Evolutionary conservation across 345 rosid species (phyloP).

Genomic region (Pugionium cornutum): DNA sequence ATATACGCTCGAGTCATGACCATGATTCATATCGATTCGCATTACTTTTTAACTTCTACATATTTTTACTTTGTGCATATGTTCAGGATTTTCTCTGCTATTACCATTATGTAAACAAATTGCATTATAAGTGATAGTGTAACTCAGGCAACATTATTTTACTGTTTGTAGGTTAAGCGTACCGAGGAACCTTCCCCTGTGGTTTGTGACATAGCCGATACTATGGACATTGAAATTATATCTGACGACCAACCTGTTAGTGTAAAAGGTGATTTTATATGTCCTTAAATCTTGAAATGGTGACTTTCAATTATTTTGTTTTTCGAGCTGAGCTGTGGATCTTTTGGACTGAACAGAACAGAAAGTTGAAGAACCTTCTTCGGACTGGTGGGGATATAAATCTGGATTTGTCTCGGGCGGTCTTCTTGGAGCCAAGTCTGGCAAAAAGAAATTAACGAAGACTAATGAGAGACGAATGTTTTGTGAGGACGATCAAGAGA

Average conservation of each 20-base stretch:
- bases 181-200: constrained; percentile 52
- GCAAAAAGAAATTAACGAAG: constrained; percentile 48
- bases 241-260: constrained; percentile 41
- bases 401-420: constrained; percentile 88
- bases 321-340: constrained; percentile 1
- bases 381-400: constrained; percentile 89
- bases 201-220: constrained; percentile 37
- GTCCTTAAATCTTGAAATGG: neutral
- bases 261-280: constrained; percentile 47
- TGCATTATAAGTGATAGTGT: too few species aligned
- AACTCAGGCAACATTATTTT: neutral
- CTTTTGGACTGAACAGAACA: constrained; percentile 46
- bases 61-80: neutral
- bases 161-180: constrained; percentile 60
- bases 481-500: constrained; percentile 94
- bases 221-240: constrained; percentile 47
- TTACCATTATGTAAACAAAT: neutral
- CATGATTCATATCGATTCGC: neutral
- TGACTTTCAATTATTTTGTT: neutral
- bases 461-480: constrained; percentile 57
- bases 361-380: constrained; percentile 46
- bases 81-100: neutral
- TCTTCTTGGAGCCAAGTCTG: constrained; percentile 72
- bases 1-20: neutral
- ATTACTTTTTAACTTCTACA: neutral